Conservation (phyloP, 2,329 filamentous ascomycete species). For the Pestalotiopsis sp. region DNA sequence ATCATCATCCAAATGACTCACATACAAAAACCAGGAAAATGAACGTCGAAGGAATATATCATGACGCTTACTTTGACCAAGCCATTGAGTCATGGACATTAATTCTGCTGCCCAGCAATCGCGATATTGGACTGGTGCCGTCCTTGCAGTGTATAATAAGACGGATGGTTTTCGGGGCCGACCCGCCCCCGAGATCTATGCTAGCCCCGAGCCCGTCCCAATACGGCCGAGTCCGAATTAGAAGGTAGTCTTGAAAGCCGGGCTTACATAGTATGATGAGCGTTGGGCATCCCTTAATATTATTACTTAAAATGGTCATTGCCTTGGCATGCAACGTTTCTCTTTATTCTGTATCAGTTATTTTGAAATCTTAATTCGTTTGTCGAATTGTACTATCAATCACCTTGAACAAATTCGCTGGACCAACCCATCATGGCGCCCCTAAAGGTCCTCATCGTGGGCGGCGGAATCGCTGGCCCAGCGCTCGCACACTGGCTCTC, state of each 20-base stretch:
- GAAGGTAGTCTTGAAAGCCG: too few relatives aligned
- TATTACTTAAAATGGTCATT: too few relatives aligned
- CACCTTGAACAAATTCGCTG: too few relatives aligned
- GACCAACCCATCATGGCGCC: neutral
- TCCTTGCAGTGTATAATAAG: neutral
- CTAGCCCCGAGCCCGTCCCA: neutral
- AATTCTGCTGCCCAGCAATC: neutral
- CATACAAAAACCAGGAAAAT: neutral
- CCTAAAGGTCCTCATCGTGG: constrained; percentile 12
- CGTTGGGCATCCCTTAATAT: too few relatives aligned
- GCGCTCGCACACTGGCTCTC: constrained; percentile 25
- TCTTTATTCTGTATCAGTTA: too few relatives aligned
- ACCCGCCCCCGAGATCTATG: neutral
- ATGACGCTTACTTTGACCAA: neutral
- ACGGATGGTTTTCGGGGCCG: neutral
- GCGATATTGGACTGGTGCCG: neutral
- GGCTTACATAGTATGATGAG: too few relatives aligned
- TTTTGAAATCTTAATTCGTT: too few relatives aligned
- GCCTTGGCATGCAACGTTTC: too few relatives aligned
- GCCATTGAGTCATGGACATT: neutral
- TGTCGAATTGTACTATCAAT: too few relatives aligned
- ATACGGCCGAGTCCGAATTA: neutral
- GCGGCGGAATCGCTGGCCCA: constrained; percentile 27
- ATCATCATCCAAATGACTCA: neutral
- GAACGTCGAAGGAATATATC: neutral